Percentiles rank a stretch among this genome's conserved stretches.
These are phyloP conservation scores for Populus davidiana DNA, from an alignment of 345 rosid species.

Conservation along the genomic window DNA sequence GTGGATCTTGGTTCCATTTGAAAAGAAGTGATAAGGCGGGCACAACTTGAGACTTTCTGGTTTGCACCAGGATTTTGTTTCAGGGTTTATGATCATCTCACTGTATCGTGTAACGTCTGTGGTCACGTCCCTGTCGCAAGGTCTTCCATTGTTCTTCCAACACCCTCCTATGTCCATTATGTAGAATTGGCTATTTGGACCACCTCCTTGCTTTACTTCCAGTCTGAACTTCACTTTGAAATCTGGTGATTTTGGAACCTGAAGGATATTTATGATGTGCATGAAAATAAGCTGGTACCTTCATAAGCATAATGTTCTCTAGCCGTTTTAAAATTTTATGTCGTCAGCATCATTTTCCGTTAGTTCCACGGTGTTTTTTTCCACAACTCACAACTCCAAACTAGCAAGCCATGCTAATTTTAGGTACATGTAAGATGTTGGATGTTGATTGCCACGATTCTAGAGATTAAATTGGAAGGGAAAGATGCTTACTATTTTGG, in stretches of 20 bases:
- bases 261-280: neutral
- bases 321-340: too few species aligned
- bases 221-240: neutral
- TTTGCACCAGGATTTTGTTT: neutral
- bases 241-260: neutral
- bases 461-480: neutral
- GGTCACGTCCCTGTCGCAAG: neutral
- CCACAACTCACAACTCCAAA: too few species aligned
- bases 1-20: neutral
- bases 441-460: too few species aligned
- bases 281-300: neutral
- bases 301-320: too few species aligned
- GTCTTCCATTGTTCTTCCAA: neutral
- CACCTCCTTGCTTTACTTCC: neutral
- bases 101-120: neutral
- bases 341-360: too few species aligned
- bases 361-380: too few species aligned
- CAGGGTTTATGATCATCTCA: neutral
- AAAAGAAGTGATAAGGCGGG: neutral
- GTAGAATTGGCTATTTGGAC: neutral
- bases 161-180: neutral
- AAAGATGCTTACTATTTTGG: slow-evolving; percentile 34
- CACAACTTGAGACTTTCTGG: neutral
- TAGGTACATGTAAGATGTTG: too few species aligned
- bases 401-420: too few species aligned